phyloP scores from a whole-genome alignment of 352 stramenopile genomes.

The Globisporangium ultimum region DNA sequence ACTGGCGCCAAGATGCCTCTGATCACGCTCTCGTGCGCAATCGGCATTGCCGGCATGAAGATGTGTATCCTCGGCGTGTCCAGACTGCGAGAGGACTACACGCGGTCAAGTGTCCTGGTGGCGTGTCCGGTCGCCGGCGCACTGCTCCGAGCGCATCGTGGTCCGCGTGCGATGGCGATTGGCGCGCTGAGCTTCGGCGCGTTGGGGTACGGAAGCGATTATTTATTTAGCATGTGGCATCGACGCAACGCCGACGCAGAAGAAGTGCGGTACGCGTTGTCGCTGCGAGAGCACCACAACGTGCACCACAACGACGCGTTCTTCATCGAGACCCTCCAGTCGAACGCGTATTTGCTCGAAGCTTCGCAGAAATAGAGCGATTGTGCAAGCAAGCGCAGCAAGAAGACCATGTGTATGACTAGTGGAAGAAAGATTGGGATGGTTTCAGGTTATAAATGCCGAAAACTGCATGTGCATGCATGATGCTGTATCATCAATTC shows the following conservation, averaged over 20 bases:
- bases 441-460: too few relatives aligned
- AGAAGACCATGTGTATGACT: neutral
- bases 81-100: slow-evolving; percentile 50
- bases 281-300: too few relatives aligned
- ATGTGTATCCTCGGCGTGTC: slow-evolving; percentile 40
- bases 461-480: neutral
- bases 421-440: neutral
- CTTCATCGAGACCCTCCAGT: neutral
- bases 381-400: too few relatives aligned
- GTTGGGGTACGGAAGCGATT: slow-evolving; percentile 36
- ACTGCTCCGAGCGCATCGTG: slow-evolving; percentile 38
- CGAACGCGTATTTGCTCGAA: neutral
- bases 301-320: slow-evolving; percentile 1
- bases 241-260: too few relatives aligned
- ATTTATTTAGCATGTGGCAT: slow-evolving; percentile 3
- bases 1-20: slow-evolving; percentile 35
- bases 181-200: slow-evolving; percentile 31
- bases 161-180: slow-evolving; percentile 36
- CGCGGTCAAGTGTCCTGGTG: slow-evolving; percentile 45
- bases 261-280: too few relatives aligned
- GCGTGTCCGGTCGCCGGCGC: slow-evolving; percentile 45
- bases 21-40: slow-evolving; percentile 30
- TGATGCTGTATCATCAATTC: too few relatives aligned
- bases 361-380: slow-evolving; percentile 2
- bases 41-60: slow-evolving; percentile 62